Conservation (phyloP, 192 early-diverging fungal species). For the Podila clonocystis region DNA sequence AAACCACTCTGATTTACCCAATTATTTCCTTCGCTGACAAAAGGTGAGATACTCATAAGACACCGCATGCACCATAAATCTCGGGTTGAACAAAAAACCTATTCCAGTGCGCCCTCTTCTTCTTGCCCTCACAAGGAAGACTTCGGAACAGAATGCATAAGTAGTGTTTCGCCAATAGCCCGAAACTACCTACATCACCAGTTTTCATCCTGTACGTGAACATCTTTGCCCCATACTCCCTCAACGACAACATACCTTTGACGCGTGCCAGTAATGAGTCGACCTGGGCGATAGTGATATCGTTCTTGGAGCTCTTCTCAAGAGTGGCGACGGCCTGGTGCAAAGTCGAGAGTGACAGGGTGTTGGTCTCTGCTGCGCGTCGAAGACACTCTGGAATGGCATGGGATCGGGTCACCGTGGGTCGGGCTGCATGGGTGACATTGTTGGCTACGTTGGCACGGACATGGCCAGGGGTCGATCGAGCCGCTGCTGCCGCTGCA, state of each 20-base stretch:
- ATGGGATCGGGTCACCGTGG: conserved; percentile 5
- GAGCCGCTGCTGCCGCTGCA: conserved; percentile 3
- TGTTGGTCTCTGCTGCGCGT: conserved; percentile 22
- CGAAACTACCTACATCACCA: no score
- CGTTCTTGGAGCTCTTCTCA: conserved; percentile 15
- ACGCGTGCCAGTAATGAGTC: conserved; percentile 27
- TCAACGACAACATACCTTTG: conserved; percentile 18
- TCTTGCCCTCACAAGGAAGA: no score
- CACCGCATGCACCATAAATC: no score
- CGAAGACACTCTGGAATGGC: conserved; percentile 44
- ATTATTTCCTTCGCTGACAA: no score
- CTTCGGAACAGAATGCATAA: no score
- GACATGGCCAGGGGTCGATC: neutral
- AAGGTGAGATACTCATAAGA: no score
- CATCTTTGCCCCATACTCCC: no score
- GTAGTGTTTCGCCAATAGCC: no score
- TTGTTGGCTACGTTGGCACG: neutral
- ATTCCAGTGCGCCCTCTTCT: no score
- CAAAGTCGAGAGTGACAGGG: conserved; percentile 32
- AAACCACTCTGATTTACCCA: no score
- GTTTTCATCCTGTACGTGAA: no score
- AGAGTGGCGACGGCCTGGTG: conserved; percentile 34
- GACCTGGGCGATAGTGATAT: conserved; percentile 33
- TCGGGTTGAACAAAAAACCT: no score
- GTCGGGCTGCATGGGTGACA: neutral